Evolutionary conservation across 129 eudicot genomes (phyloP), one percentile per base, ranked within the genome.

Genomic region (Lonicera japonica): DNA sequence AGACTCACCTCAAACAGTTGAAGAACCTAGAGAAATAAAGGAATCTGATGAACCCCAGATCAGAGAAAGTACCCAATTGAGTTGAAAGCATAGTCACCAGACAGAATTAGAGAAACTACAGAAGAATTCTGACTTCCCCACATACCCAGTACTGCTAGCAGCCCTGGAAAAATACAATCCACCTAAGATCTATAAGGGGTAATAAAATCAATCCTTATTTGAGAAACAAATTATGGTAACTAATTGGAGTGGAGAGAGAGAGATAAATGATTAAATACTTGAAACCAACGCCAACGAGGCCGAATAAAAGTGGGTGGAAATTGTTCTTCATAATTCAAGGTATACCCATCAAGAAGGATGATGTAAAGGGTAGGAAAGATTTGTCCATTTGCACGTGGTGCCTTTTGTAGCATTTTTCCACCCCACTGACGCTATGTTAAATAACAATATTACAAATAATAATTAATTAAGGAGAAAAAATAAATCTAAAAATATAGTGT

Each of bases 21-120:
- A 81, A 72, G 77, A 77, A 74, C 73, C 76, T 63, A 61, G 58
- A 70, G 72, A 69, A 62, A 55, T 65, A 43, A 54, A 72, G 64
- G 81, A 76, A 81, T 69, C 67, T 70, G 73, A 82, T 70, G 74
- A 84, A 73, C 14, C 82, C 79, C 73, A 64, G 75, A 83, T 63
- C 72, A 72, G 56, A 60, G 57, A 63, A 76, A 54, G 58, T 65
- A 56, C 66, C 61, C 51, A 79, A 64, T 64, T 61, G 58, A 77
- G 66, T 70, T 47, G 73, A 51, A 67, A 77, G 75, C 78, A 77
- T 77, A 80, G 62, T 80, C 78, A 79, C 64, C 74, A 45, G 34
- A 65, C 29, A 38, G 15, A 66, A 58, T 39, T 64, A 58, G 67
- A 62, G 62, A 73, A 66, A 10, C 3, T 43, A 58, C 59, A 34